Percentiles rank a stretch among this genome's conserved stretches.
These are phyloP conservation scores for Tricholoma matsutake DNA, from an alignment of 768 basidiomycete species.

Conservation along the genomic window DNA sequence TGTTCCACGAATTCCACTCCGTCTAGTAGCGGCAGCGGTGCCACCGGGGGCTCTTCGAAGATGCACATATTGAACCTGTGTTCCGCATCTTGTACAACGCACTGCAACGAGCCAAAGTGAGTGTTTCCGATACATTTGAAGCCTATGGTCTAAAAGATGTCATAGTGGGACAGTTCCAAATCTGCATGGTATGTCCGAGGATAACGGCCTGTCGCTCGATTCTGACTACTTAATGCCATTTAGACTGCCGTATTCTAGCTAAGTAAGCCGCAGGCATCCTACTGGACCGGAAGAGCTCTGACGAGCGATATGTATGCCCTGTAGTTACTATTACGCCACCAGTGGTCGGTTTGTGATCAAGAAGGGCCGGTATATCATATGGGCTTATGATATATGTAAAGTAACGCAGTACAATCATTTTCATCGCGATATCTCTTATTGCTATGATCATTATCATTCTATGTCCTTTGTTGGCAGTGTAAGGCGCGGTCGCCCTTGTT, in stretches of 20 bases:
- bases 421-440: constrained; percentile 1
- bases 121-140: background rate
- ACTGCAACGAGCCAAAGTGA: background rate
- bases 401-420: background rate
- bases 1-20: background rate
- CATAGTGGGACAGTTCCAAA: background rate
- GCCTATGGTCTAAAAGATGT: background rate
- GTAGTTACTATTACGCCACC: background rate
- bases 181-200: background rate
- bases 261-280: background rate
- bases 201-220: background rate
- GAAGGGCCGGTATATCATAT: background rate
- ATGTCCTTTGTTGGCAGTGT: no score
- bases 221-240: background rate
- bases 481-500: background rate
- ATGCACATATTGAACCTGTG: background rate
- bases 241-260: background rate
- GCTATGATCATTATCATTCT: background rate
- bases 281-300: background rate
- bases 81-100: background rate
- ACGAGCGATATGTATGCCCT: background rate
- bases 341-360: background rate
- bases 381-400: background rate
- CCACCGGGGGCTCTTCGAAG: background rate
- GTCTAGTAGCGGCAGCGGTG: background rate